Evolutionary conservation across 495 filamentous ascomycete genomes (phyloP), one percentile per base, ranked within the genome.

Genomic region (Barbatosphaeria neglecta): DNA sequence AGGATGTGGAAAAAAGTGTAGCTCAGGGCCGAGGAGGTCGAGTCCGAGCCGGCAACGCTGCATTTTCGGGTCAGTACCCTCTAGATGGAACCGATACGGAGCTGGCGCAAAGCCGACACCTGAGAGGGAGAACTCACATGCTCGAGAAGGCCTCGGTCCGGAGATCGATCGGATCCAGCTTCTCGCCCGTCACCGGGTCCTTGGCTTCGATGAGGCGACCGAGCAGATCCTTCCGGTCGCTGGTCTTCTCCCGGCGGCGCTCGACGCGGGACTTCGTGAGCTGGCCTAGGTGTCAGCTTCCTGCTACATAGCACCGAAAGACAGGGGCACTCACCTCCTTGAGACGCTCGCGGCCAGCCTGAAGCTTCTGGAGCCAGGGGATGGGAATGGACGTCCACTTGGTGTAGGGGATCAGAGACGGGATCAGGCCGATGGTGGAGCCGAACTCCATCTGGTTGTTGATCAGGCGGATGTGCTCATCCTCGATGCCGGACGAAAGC

Each of bases 381-480:
- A 41, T 24, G 10, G 39, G 39, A 11, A 41, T 19, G 39, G 24
- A 41, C 6, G 39, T 24, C 39, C 17, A 41, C 13, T 41, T 41
- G 39, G 39, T 41, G 39, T 41, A 41, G 1, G 39, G 39, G 11
- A 41, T 41, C 2, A 41, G 39, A 6, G 18, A 41, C 1, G 39
- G 39, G 13, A 41, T 15, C 39, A 41, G 23, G 22, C 39, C 39
- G 13, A 41, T 41, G 8, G 39, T 41, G 20, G 39, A 41, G 22
- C 39, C 39, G 22, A 41, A 41, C 11, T 41, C 39, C 39, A 41
- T 41, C 20, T 41, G 39, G 13, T 41, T 41, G 39, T 41, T 41
- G 39, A 41, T 25, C 20, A 41, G 39, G 8, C 39, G 39, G 6
- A 41, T 41, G 18, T 41, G 39, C 20, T 41, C 39, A 15, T 41